Percentiles rank a stretch among this genome's conserved stretches.
phyloP scores from a whole-genome alignment of 129 eudicot genomes.

The Artemisia tridentata region DNA sequence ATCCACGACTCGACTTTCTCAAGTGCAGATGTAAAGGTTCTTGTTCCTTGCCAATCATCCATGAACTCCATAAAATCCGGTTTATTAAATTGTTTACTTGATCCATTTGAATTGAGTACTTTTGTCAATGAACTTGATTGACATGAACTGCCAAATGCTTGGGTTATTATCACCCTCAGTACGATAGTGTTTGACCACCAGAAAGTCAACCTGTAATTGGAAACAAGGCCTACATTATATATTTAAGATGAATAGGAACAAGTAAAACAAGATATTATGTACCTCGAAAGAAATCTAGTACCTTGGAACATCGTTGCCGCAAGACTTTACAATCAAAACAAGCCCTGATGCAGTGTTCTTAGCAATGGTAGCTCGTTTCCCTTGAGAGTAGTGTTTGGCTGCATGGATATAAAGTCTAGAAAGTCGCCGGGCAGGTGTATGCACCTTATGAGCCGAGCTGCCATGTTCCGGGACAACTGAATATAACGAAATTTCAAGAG shows the following conservation, averaged over 20 bases:
- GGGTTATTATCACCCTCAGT: conserved; percentile 76
- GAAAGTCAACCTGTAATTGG: conserved; percentile 65
- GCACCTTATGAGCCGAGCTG: conserved; percentile 95
- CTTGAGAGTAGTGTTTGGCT: conserved; percentile 86
- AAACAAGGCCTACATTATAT: conserved; percentile 11
- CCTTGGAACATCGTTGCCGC: conserved; percentile 94
- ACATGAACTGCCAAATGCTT: conserved; percentile 84
- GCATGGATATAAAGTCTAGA: conserved; percentile 89
- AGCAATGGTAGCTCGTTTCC: conserved; percentile 70
- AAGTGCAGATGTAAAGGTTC: conserved; percentile 76
- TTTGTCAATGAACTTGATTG: conserved; percentile 48
- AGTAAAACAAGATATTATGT: background rate
- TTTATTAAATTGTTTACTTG: conserved; percentile 50
- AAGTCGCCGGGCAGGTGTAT: conserved; percentile 98
- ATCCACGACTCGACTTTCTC: conserved; percentile 96
- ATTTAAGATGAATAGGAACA: background rate
- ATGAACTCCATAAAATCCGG: conserved; percentile 54
- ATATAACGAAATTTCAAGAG: conserved; percentile 89
- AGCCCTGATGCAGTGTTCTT: conserved; percentile 87
- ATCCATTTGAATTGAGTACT: conserved; percentile 41
- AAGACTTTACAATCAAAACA: conserved; percentile 79
- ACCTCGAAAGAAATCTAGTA: conserved; percentile 20
- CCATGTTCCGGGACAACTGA: conserved; percentile 93
- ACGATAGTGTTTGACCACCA: conserved; percentile 90
- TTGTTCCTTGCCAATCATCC: conserved; percentile 94